Conservation (phyloP, 345 rosid species). For the Noccaea bulbosa region DNA sequence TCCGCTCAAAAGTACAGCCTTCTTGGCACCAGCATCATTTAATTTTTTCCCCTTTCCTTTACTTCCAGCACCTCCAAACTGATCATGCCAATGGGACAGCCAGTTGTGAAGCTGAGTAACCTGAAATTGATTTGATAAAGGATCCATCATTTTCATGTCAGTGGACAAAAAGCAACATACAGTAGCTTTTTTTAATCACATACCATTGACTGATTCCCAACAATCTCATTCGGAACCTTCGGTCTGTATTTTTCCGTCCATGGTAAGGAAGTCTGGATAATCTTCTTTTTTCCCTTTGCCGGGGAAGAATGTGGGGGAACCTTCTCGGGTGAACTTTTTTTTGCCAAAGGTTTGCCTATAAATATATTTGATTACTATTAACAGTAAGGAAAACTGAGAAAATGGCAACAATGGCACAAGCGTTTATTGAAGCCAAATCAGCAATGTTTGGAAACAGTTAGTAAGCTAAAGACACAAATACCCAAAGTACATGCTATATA, state of each 20-base stretch:
- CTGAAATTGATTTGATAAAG: constrained; percentile 49
- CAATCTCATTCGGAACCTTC: constrained; percentile 77
- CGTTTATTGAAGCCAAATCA: constrained; percentile 25
- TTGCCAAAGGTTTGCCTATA: constrained; percentile 49
- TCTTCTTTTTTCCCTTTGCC: constrained; percentile 54
- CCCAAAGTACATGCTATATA: constrained; percentile 33
- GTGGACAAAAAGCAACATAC: constrained; percentile 20
- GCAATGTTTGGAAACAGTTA: constrained; percentile 14
- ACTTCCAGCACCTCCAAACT: constrained; percentile 62
- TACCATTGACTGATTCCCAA: constrained; percentile 93
- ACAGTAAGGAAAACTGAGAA: constrained; percentile 13
- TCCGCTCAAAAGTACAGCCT: constrained; percentile 90
- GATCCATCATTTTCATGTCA: constrained; percentile 30
- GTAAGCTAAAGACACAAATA: constrained; percentile 23
- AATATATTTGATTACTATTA: constrained; percentile 19
- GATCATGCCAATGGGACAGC: constrained; percentile 83
- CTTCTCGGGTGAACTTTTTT: constrained; percentile 44
- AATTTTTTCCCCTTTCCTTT: constrained; percentile 79
- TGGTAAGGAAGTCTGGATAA: constrained; percentile 54
- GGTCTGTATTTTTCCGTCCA: constrained; percentile 96
- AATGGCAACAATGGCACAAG: constrained; percentile 23
- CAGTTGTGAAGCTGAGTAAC: constrained; percentile 88
- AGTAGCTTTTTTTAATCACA: constrained; percentile 22
- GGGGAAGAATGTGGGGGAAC: constrained; percentile 44
- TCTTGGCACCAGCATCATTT: constrained; percentile 72